Base-by-base conservation (phyloP, 352 stramenopile genomes). In the Phytopythium litorale region DNA sequence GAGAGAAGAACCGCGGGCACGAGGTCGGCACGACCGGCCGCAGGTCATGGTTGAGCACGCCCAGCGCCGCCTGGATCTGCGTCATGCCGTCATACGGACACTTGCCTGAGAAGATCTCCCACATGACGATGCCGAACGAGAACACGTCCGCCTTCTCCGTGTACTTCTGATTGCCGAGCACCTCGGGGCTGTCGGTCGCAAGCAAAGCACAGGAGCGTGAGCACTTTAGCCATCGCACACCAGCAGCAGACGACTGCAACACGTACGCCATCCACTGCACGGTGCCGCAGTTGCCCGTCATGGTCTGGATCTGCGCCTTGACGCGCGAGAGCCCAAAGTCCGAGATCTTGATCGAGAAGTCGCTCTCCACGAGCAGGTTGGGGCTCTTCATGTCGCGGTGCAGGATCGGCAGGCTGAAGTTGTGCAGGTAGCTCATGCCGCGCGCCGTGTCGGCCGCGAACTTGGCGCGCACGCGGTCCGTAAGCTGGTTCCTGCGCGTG, bases 91-190 rank as follows among this genome's bases (percentile, higher is more conserved):
- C 86, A 64, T 97, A 97, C 35, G 92, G 92, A 56, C 92, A 96
- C 38, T 76, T 71, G n/a, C 85, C 75, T 33, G 89, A 91, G 68
- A 96, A 96, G 52, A 97, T 96, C 65, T 98, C 91, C 92, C 92
- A 98, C 58, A 98, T 77, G 25, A 98, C 94, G 48, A 98, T 97
- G 40, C 79, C 91, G 66, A 98, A 97, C 48, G 87, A 97, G 64
- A 94, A 98, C 53, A 98, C 91, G 63, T 98, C 91, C 4, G 90
- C 91, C 65, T 97, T 97, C 64, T 97, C 91, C 21, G 90, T 97
- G 78, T 97, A 98, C 65, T 94, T 92, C 58, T 89, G 75, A 63
- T 91, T 96, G 55, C 90, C 89, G 35, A 98, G 74, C 45, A 97
- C 90, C 51, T 96, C 83, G 0, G 85, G 87, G 11, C 84, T 94